Conservation (phyloP, 2,329 filamentous ascomycete genomes). For the Colletotrichum sp. region DNA sequence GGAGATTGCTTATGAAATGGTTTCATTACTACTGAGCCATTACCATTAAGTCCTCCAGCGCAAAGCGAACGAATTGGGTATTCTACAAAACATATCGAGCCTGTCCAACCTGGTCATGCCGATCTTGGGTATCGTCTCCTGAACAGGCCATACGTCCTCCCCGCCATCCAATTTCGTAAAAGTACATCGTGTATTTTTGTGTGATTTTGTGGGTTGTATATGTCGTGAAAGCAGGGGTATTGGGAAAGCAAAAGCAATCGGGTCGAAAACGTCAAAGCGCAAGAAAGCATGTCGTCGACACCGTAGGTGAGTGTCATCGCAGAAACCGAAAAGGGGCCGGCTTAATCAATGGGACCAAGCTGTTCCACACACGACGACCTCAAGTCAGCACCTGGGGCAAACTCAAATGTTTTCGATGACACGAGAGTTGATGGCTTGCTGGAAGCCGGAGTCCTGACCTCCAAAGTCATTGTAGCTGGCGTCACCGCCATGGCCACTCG, state of each 20-base stretch:
- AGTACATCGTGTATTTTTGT: neutral
- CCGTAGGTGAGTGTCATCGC: neutral
- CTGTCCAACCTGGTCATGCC: neutral
- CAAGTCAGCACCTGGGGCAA: slow-evolving; percentile 21
- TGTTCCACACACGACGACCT: slow-evolving; percentile 14
- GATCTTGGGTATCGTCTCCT: slow-evolving; percentile 11
- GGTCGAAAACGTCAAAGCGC: neutral
- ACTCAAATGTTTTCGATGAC: slow-evolving; percentile 85
- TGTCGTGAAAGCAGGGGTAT: slow-evolving; percentile 12
- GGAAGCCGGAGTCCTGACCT: slow-evolving; percentile 66
- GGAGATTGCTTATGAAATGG: neutral
- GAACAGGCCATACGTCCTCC: neutral
- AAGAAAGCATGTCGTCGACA: neutral
- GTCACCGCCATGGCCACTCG: slow-evolving; percentile 46
- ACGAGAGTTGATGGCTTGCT: slow-evolving; percentile 80
- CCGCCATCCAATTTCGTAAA: neutral
- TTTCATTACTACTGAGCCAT: neutral
- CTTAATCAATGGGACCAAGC: slow-evolving; percentile 19
- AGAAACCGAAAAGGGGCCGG: neutral
- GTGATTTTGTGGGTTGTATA: neutral
- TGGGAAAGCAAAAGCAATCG: slow-evolving; percentile 2
- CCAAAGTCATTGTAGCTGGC: slow-evolving; percentile 54
- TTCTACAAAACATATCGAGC: neutral
- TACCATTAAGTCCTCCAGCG: neutral
- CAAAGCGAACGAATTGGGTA: slow-evolving; percentile 4